phyloP scores from a whole-genome alignment of 2,329 filamentous ascomycete species.

The Claviceps pazoutovae region DNA sequence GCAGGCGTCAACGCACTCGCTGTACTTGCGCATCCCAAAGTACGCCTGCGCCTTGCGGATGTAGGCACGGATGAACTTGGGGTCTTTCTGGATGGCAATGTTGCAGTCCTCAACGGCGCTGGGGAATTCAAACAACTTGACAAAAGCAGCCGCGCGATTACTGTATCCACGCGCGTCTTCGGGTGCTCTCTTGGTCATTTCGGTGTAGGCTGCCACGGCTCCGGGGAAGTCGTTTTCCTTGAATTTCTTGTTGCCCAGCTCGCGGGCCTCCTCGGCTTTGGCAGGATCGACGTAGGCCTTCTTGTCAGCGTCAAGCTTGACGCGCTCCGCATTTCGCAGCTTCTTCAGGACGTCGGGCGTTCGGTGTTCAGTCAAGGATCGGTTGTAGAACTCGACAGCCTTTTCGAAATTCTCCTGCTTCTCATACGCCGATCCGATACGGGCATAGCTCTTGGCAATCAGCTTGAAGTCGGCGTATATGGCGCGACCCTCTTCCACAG shows the following conservation, averaged over 20 bases:
- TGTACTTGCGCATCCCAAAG: conserved; percentile 97
- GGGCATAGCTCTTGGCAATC: conserved; percentile 94
- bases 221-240: conserved; percentile 93
- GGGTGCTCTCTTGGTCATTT: conserved; percentile 94
- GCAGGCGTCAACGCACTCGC: conserved; percentile 82
- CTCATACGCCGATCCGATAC: conserved; percentile 89
- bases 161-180: conserved; percentile 89
- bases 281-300: conserved; percentile 75
- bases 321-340: conserved; percentile 79
- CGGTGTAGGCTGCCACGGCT: conserved; percentile 82
- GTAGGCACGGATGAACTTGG: conserved; percentile 88
- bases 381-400: conserved; percentile 83
- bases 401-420: conserved; percentile 66
- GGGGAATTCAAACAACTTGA: conserved; percentile 94
- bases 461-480: conserved; percentile 95
- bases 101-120: conserved; percentile 88
- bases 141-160: conserved; percentile 91
- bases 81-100: conserved; percentile 76
- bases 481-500: conserved; percentile 77
- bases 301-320: conserved; percentile 62
- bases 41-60: conserved; percentile 92
- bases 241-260: conserved; percentile 92
- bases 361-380: conserved; percentile 89
- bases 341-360: conserved; percentile 89
- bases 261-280: conserved; percentile 89